Percentiles rank a stretch among this genome's conserved stretches.
phyloP scores from a whole-genome alignment of 1,284 basidiomycete genomes.

The Inonotus obliquus region DNA sequence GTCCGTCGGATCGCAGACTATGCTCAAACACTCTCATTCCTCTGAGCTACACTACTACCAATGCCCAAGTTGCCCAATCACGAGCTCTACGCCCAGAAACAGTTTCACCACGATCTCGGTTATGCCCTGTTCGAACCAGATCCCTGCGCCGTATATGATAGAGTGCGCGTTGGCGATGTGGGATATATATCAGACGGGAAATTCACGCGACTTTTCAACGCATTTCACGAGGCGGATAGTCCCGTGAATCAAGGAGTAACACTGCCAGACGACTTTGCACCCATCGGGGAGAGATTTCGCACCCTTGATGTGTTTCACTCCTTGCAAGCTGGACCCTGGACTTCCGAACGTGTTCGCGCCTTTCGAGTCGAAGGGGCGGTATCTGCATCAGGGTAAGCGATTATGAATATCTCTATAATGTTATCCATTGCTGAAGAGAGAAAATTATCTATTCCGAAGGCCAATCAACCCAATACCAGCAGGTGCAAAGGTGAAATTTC shows the following conservation, averaged over 20 bases:
- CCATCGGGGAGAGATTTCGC: not conserved
- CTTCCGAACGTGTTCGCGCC: not conserved
- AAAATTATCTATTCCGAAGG: not conserved
- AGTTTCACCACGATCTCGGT: not conserved
- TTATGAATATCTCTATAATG: not conserved
- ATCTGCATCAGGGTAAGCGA: not conserved
- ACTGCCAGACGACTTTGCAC: not conserved
- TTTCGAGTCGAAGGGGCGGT: not conserved
- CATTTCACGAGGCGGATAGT: not conserved
- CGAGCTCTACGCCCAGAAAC: constrained; percentile 3
- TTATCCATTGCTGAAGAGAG: not conserved
- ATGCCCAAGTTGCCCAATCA: not conserved
- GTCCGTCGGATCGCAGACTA: no score
- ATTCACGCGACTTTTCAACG: constrained; percentile 4
- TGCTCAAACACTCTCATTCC: no score
- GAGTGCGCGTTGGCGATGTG: constrained; percentile 7
- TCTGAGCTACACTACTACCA: not conserved
- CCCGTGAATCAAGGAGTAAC: not conserved
- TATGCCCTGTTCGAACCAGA: constrained; percentile 4
- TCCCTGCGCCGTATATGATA: not conserved
- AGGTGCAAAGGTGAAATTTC: not conserved
- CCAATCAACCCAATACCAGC: not conserved
- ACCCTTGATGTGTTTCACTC: no score
- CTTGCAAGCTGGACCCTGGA: not conserved
- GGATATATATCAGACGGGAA: constrained; percentile 4